Evolutionary conservation across 495 filamentous ascomycete genomes (phyloP).

Genomic region (Penicillium steckii): DNA sequence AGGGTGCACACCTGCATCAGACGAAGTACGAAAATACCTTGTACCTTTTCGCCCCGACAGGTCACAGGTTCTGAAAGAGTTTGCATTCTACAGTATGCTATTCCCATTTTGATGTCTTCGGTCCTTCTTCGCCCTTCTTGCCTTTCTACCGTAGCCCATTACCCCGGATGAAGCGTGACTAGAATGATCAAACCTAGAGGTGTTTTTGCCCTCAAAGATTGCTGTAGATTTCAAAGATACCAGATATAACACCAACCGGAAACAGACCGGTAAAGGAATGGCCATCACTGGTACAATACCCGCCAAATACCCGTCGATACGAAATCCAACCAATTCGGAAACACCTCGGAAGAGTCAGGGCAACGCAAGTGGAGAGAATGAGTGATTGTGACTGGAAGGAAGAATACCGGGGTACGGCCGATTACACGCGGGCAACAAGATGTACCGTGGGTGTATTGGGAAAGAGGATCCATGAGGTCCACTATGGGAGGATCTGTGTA

Average conservation of each 20-base stretch:
- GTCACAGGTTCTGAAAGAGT: slow-evolving; percentile 10
- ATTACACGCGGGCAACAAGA: slow-evolving; percentile 16
- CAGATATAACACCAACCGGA: slow-evolving; percentile 9
- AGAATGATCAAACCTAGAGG: too few relatives aligned
- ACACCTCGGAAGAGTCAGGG: slow-evolving; percentile 25
- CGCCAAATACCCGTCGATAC: neutral
- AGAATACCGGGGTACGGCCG: slow-evolving; percentile 13
- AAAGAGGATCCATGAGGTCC: too few relatives aligned
- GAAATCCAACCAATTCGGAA: slow-evolving; percentile 10
- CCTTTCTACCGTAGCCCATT: neutral
- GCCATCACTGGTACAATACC: slow-evolving; percentile 6
- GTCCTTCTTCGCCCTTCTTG: neutral
- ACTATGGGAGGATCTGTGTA: too few relatives aligned
- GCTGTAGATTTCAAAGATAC: neutral
- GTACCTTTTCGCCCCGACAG: slow-evolving; percentile 5
- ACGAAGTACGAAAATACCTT: neutral
- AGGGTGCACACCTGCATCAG: neutral
- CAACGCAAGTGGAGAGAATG: neutral
- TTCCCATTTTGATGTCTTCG: too few relatives aligned
- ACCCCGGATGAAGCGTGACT: too few relatives aligned
- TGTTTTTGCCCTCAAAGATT: neutral
- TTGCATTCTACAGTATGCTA: too few relatives aligned
- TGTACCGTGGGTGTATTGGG: slow-evolving; percentile 25
- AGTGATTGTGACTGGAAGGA: neutral
- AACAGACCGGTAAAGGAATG: slow-evolving; percentile 25